These are phyloP conservation scores for Hevea brasiliensis DNA, from an alignment of 345 rosid species.

Conservation along the genomic window DNA sequence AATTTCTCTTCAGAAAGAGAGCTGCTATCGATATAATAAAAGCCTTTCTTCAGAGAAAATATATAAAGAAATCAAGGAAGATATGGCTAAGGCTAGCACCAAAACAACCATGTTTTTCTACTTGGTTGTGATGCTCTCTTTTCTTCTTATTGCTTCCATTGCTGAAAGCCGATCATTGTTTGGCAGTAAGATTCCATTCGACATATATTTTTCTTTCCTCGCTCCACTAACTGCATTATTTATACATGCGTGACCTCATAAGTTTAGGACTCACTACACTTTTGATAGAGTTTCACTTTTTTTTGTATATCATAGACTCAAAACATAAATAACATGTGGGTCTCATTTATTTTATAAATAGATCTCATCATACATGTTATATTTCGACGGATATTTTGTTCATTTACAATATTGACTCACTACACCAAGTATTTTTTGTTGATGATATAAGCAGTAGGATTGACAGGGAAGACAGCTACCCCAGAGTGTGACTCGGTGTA, in stretches of 20 bases:
- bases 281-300: too few relatives aligned
- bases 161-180: constrained; percentile 16
- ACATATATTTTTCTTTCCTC: too few relatives aligned
- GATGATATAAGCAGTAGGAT: constrained; percentile 2
- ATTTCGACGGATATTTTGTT: too few relatives aligned
- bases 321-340: too few relatives aligned
- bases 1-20: background rate
- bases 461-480: background rate
- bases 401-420: too few relatives aligned
- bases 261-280: too few relatives aligned
- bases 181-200: background rate
- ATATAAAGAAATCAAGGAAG: background rate
- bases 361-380: too few relatives aligned
- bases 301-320: too few relatives aligned
- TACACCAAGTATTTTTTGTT: background rate
- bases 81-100: constrained; percentile 20
- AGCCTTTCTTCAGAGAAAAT: background rate
- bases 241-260: too few relatives aligned
- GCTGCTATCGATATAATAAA: background rate
- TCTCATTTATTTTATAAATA: too few relatives aligned
- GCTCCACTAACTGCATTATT: too few relatives aligned
- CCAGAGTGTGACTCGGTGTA: constrained; percentile 19
- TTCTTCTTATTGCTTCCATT: constrained; percentile 21
- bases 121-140: constrained; percentile 19
- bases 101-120: background rate